Base-by-base conservation (phyloP, 306 rosid species). In the Cucurbita argyrosperma region DNA sequence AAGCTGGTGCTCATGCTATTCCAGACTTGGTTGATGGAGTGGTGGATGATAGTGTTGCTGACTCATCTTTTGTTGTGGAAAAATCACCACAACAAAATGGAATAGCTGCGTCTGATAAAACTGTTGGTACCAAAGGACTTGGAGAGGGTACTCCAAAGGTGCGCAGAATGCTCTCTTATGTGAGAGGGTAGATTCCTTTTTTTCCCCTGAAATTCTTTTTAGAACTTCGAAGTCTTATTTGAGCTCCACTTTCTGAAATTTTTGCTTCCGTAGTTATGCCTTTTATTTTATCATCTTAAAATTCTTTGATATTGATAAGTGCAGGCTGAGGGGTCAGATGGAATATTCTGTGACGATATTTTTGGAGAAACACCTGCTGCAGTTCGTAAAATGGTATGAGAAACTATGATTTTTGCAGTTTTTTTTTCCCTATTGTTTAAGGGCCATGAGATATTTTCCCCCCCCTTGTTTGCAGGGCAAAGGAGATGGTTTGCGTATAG, bases 341-440 rank as follows among this genome's bases (percentile, higher is more conserved):
- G 79, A 54, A 77, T 80, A 76, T 88, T 84, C 68, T 86, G 97
- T 66, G 99, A 95, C 79, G 99, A 95, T 81, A 95, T 95, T 79
- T 95, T 95, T 86, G 97, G 99, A n/a, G 99, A 91, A 87, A 95
- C 97, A 19, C 99, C 97, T 55, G 86, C 97, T 30, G 93, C 97
- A 76, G 86, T 91, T 80, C 89, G 86, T 72, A 95, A 87, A 86
- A 66, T 56, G 66, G 99, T 95, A 79, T 79, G 92, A 73, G 61
- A 64, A 76, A 56, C 49, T 62, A 45, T 74, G 56, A 23, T 37
- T 57, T 55, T 61, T 77, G 10, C 40, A 26, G 19, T 19, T 16
- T 59, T 38, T 35, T 42, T 14, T 46, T 19, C 56, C 56, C 10
- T 39, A 5, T 56, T 49, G 43, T 46, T 21, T 23, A 43, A 43